These are phyloP conservation scores for Zygosaccharomyces bailii DNA, from an alignment of 805 yeast genomes.

Conservation along the genomic window DNA sequence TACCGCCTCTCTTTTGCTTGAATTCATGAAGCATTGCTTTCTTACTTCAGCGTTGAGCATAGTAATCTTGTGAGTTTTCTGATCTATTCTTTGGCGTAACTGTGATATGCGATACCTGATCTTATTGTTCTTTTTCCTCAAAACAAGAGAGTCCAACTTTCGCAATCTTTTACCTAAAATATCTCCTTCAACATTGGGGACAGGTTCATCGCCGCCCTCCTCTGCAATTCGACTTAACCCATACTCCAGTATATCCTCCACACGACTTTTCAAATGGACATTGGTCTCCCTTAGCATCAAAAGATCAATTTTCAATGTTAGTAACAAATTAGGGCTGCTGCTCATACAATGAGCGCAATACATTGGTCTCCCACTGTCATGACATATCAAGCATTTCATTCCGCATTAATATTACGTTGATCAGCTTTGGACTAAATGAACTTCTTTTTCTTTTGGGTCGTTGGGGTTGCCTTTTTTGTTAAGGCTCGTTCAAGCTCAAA, in stretches of 20 bases:
- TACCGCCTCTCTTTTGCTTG: background rate
- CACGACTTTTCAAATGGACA: slow-evolving; percentile 15
- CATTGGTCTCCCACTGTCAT: slow-evolving; percentile 18
- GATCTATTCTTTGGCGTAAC: slow-evolving; percentile 11
- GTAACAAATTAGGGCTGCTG: slow-evolving; percentile 25
- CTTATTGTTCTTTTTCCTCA: slow-evolving; percentile 21
- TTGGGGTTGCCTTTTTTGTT: background rate
- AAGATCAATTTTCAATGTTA: slow-evolving; percentile 21
- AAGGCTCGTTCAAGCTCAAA: background rate
- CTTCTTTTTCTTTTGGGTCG: background rate
- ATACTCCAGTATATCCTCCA: slow-evolving; percentile 21
- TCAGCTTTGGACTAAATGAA: background rate
- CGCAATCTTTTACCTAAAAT: slow-evolving; percentile 16
- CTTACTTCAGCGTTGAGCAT: slow-evolving; percentile 2
- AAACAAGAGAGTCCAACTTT: slow-evolving; percentile 18
- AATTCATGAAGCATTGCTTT: background rate
- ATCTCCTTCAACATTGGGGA: slow-evolving; percentile 13
- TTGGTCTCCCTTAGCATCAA: slow-evolving; percentile 17
- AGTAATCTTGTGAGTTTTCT: slow-evolving; percentile 7
- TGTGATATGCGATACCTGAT: slow-evolving; percentile 17
- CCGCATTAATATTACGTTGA: slow-evolving; percentile 6
- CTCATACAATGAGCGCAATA: slow-evolving; percentile 31
- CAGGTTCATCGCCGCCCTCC: background rate
- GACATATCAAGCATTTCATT: slow-evolving; percentile 25
- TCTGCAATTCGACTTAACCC: slow-evolving; percentile 15